Base-by-base conservation (phyloP, 2,329 filamentous ascomycete species). In the Fusarium drepaniforme region DNA sequence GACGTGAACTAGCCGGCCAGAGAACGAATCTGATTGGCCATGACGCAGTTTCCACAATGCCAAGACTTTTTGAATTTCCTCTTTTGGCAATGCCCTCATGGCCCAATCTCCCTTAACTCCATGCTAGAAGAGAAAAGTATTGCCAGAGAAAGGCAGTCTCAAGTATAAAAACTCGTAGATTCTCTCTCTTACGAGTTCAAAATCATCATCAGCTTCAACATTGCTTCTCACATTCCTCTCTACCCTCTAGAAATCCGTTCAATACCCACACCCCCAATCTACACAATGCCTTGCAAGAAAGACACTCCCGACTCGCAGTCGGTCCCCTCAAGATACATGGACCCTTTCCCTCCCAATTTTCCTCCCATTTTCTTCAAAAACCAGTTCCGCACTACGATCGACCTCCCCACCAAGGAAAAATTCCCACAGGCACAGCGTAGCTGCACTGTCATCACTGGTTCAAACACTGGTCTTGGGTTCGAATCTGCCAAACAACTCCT, bases 391-490 rank as follows among this genome's bases (percentile, higher is more conserved):
- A 77, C 74, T 40, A 78, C 64, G 3, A 77, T 78, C 21, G 72
- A 77, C 1, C 51, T 78, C 0, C 77, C 77, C 15, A 72, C 76
- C 5, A 72, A 40, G 13, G 57, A 73, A 3, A 66, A 33, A n/a
- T 77, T 74, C 16, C 64, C 77, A 0, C 49, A 74, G 4, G 66
- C 70, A 2, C 12, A 65, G 18, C 73, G 71, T 3, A 72, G 72
- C 61, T 70, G 70, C 7, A 75, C 72, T 3, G 74, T 80, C 51
- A 59, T 80, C 40, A 80, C 78, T 0, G 78, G 78, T 21, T 76
- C 78, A 35, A 80, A 80, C 63, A 75, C 66, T 2, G 78, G 78
- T 4, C 71, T 80, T 5, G 78, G 78, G 0, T 74, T 77, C n/a
- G 75, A 79, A 42, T 64, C 72, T 12, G 76, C 77, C 5, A 74